These are phyloP conservation scores for Peribolospora baueri DNA, from an alignment of 768 basidiomycete genomes.

Conservation along the genomic window DNA sequence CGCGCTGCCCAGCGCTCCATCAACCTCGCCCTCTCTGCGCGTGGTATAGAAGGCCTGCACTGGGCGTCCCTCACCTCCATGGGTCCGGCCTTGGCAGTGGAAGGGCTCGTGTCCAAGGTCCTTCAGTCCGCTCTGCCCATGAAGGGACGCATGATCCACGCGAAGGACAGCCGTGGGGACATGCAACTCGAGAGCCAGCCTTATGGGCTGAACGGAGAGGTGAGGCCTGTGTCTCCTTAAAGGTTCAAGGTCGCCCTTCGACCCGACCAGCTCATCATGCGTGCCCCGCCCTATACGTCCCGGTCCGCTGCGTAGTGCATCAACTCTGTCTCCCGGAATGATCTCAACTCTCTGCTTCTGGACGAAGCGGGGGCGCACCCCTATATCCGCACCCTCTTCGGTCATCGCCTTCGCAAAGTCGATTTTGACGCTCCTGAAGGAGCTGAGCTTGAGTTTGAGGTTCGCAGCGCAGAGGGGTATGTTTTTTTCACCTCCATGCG, in stretches of 20 bases:
- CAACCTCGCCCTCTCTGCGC: slow-evolving; percentile 82
- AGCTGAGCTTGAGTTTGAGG: slow-evolving; percentile 25
- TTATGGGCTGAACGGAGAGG: slow-evolving; percentile 76
- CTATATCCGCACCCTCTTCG: slow-evolving; percentile 48
- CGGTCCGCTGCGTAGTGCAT: slow-evolving; percentile 36
- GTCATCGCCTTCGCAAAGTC: slow-evolving; percentile 49
- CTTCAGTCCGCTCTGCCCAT: slow-evolving; percentile 67
- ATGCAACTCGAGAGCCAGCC: slow-evolving; percentile 55
- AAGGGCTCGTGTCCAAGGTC: slow-evolving; percentile 40
- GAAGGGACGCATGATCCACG: slow-evolving; percentile 88
- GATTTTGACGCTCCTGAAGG: slow-evolving; percentile 40
- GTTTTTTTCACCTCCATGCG: slow-evolving; percentile 27
- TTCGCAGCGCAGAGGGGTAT: too few relatives aligned
- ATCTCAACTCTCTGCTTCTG: slow-evolving; percentile 66
- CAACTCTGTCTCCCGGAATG: slow-evolving; percentile 70
- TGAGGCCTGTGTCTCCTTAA: slow-evolving; percentile 20
- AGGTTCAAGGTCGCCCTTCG: background rate
- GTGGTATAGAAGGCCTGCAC: slow-evolving; percentile 68
- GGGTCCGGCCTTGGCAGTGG: slow-evolving; percentile 4
- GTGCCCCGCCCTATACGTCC: background rate
- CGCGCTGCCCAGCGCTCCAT: slow-evolving; percentile 55
- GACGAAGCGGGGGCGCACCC: slow-evolving; percentile 40
- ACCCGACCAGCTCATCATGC: background rate
- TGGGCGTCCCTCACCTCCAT: slow-evolving; percentile 33
- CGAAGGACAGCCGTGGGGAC: slow-evolving; percentile 19